These are phyloP conservation scores for Russula sp. DNA, from an alignment of 768 basidiomycete genomes.

Conservation along the genomic window DNA sequence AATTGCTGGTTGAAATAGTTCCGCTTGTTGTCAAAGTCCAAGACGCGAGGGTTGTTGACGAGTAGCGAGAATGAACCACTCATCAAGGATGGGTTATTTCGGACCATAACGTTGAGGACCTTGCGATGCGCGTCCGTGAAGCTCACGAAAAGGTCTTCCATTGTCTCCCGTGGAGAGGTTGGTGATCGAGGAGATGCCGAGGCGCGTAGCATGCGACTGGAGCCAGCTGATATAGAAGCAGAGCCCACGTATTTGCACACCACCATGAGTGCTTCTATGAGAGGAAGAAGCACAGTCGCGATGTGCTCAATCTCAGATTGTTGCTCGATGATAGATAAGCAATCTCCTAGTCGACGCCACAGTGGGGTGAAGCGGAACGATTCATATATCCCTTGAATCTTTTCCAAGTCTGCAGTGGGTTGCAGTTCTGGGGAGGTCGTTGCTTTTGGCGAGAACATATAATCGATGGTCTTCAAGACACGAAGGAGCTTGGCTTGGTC, in stretches of 20 bases:
- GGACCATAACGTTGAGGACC: constrained; percentile 93
- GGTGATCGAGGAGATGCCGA: constrained; percentile 63
- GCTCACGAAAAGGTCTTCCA: constrained; percentile 86
- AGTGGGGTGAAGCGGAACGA: constrained; percentile 84
- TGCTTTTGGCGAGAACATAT: constrained; percentile 73
- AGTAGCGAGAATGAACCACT: constrained; percentile 96
- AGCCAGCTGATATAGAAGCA: constrained; percentile 39
- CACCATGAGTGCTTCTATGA: constrained; percentile 97
- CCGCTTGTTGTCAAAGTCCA: constrained; percentile 99
- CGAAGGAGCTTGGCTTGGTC: constrained; percentile 94
- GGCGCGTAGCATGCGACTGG: constrained; percentile 49
- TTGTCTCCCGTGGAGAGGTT: constrained; percentile 60
- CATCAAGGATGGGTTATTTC: constrained; percentile 97
- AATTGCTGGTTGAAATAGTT: constrained; percentile 93
- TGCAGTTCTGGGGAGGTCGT: constrained; percentile 32
- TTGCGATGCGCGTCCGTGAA: constrained; percentile 94
- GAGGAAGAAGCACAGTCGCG: constrained; percentile 84
- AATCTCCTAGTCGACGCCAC: constrained; percentile 88
- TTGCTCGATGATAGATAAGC: constrained; percentile 75
- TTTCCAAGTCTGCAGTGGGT: constrained; percentile 57
- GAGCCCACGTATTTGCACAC: constrained; percentile 92
- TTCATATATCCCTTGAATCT: constrained; percentile 83
- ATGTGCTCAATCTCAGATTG: constrained; percentile 78
- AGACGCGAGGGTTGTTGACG: constrained; percentile 90
- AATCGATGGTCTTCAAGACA: constrained; percentile 95